phyloP scores from a whole-genome alignment of 2,329 filamentous ascomycete species.

The Talaromyces sp. region DNA sequence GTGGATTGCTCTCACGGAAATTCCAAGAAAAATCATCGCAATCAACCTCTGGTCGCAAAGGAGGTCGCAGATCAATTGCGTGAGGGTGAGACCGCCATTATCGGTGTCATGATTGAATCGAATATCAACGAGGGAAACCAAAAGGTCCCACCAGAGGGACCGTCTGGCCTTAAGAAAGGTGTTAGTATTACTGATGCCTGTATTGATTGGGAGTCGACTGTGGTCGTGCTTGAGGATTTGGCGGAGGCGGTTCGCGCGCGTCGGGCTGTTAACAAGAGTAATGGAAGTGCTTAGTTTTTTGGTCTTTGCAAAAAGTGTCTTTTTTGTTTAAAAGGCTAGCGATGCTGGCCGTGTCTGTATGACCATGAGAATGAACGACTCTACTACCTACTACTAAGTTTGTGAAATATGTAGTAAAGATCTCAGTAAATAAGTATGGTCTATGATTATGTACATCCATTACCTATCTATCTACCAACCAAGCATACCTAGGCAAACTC shows the following conservation, averaged over 20 bases:
- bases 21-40: conserved; percentile 94
- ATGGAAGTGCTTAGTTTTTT: conserved; percentile 21
- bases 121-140: conserved; percentile 90
- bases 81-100: conserved; percentile 79
- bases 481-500: background rate
- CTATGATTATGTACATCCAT: conserved; percentile 8
- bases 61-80: conserved; percentile 79
- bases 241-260: conserved; percentile 78
- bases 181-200: conserved; percentile 96
- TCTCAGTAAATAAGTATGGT: background rate
- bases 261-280: conserved; percentile 50
- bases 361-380: conserved; percentile 4
- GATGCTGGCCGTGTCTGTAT: background rate
- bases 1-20: conserved; percentile 98
- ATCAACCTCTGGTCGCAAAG: conserved; percentile 90
- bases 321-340: background rate
- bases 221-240: conserved; percentile 76
- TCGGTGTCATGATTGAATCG: conserved; percentile 98
- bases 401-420: too few relatives aligned
- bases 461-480: conserved; percentile 2
- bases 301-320: background rate
- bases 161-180: conserved; percentile 74
- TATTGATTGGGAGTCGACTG: conserved; percentile 86
- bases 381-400: too few relatives aligned
- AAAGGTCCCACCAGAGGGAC: conserved; percentile 82